Base-by-base conservation (phyloP, 192 early-diverging fungal genomes). In the Mortierella hygrophila region DNA sequence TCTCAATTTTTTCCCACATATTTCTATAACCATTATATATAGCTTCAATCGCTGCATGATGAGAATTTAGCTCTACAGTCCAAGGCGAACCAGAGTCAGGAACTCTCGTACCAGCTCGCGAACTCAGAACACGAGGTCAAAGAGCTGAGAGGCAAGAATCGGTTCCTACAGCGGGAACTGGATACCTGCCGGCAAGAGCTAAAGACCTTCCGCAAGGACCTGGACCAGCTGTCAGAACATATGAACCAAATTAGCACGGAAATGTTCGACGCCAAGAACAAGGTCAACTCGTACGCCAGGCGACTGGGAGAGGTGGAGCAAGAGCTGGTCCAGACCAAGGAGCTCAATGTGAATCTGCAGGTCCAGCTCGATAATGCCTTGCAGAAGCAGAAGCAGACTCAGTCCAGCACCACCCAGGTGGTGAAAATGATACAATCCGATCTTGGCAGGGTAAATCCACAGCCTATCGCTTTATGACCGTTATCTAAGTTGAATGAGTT, bases 351-450 rank as follows among this genome's bases (percentile, higher is more conserved):
- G 23, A 90, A 91, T 68, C 84, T 93, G 9, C 91, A 92, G 13
- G 72, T 88, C 37, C 82, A 91, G 32, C 70, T 93, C 0, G 89
- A 93, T 29, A 92, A 88, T 29, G 87, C 92, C 2, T 46, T 93
- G 6, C 88, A 89, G 60, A 87, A 88, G 8, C 92, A 93, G 69
- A 93, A 92, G 76, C 87, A 91, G 71, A 89, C 88, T 6, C 91
- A 89, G 26, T 89, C 92, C 18, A 93, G 72, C 37, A 93, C 92
- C n/a, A 90, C 91, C 6, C 92, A 93, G 38, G 83, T 90, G 11
- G 91, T 93, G 20, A 91, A 91, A 47, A 87, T 89, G 78, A 90
- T 93, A 47, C 92, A 92, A 70, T 87, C 89, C 10, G 92, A 93
- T 70, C 89, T 93, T 63, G 82, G 88, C 18, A 90, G 84, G 82